These are phyloP conservation scores for Mycena amicta DNA, from an alignment of 768 basidiomycete species.

Conservation along the genomic window DNA sequence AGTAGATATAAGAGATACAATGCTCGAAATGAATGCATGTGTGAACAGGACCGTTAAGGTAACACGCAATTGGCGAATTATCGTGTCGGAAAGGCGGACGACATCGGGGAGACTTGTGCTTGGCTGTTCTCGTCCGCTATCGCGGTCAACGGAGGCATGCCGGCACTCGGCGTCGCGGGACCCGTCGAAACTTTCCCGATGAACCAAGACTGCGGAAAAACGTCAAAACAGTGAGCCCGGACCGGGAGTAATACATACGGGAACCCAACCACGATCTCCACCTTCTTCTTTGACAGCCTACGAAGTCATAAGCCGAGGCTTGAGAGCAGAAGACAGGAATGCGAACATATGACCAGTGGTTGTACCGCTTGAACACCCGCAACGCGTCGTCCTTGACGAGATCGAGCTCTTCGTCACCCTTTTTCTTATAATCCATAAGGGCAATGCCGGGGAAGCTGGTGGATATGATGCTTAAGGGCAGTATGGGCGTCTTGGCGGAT, in stretches of 20 bases:
- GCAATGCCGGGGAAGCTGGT: constrained; percentile 97
- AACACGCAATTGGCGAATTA: constrained; percentile 27
- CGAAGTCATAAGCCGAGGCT: constrained; percentile 10
- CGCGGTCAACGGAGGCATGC: constrained; percentile 32
- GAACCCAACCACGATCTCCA: constrained; percentile 96
- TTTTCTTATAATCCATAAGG: constrained; percentile 94
- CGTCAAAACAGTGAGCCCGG: background rate
- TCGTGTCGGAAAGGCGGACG: constrained; percentile 69
- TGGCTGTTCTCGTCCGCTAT: constrained; percentile 46
- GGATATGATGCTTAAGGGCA: constrained; percentile 91
- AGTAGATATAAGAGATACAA: background rate
- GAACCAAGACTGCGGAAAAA: constrained; percentile 76
- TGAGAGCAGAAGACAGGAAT: background rate
- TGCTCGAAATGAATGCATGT: background rate
- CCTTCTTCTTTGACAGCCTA: constrained; percentile 92
- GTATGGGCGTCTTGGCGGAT: constrained; percentile 72
- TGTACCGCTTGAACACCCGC: constrained; percentile 96
- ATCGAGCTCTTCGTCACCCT: constrained; percentile 91
- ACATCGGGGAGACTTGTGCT: constrained; percentile 75
- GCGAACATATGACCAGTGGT: constrained; percentile 93
- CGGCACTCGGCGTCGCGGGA: constrained; percentile 47
- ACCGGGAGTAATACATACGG: constrained; percentile 48
- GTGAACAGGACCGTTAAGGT: no score
- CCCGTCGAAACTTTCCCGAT: constrained; percentile 77
- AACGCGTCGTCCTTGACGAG: constrained; percentile 86